These are phyloP conservation scores for Prunus kanzakura DNA, from an alignment of 306 rosid genomes.

Conservation along the genomic window DNA sequence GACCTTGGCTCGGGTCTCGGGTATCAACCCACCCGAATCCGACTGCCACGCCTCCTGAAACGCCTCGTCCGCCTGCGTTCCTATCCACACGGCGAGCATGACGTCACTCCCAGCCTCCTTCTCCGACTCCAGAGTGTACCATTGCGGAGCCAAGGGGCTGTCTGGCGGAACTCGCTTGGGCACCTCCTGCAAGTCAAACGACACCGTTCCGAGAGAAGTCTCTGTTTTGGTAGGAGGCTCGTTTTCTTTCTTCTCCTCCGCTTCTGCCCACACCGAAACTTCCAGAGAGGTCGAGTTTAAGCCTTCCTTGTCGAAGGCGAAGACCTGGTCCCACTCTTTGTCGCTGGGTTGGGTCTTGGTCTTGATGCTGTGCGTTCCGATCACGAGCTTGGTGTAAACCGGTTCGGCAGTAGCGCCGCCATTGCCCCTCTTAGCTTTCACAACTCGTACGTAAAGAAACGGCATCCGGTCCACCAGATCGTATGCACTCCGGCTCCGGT, in stretches of 20 bases:
- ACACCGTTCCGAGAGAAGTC: constrained; percentile 46
- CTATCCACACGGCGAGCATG: constrained; percentile 84
- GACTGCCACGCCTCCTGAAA: constrained; percentile 97
- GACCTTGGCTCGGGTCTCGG: constrained; percentile 87
- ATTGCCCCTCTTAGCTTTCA: constrained; percentile 50
- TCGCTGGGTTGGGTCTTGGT: constrained; percentile 44
- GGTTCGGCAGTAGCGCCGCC: not conserved
- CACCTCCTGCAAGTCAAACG: constrained; percentile 69
- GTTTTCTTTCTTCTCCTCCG: constrained; percentile 49
- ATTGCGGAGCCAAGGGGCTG: constrained; percentile 89
- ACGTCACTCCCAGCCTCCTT: constrained; percentile 60
- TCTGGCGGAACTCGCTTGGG: constrained; percentile 87
- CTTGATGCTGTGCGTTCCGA: constrained; percentile 69
- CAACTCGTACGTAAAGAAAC: constrained; percentile 60
- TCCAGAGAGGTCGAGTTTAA: constrained; percentile 75
- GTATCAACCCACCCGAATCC: constrained; percentile 75
- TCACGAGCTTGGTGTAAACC: constrained; percentile 57
- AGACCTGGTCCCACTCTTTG: constrained; percentile 93
- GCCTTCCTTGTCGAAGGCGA: constrained; percentile 73
- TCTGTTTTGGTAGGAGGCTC: constrained; percentile 12
- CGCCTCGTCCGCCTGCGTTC: constrained; percentile 81
- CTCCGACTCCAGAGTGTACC: constrained; percentile 80
- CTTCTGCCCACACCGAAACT: constrained; percentile 66
- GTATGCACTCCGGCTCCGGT: constrained; percentile 47
- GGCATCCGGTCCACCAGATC: constrained; percentile 80